These are phyloP conservation scores for Epicoccum sorghinum DNA, from an alignment of 2,329 filamentous ascomycete genomes.

Conservation along the genomic window DNA sequence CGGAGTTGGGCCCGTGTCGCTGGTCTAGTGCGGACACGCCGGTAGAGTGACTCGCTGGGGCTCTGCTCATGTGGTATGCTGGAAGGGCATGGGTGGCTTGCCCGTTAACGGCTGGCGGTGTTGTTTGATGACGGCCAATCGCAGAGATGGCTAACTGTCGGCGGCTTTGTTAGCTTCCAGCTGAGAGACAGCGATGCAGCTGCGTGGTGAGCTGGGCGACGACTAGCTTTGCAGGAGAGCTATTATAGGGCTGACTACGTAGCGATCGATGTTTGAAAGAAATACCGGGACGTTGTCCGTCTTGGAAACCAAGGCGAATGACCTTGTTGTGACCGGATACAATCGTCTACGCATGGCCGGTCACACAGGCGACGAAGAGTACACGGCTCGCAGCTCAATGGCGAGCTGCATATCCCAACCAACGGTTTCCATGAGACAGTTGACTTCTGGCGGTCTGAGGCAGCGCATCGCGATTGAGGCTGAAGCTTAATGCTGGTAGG, in stretches of 20 bases:
- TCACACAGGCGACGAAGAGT: constrained; percentile 2
- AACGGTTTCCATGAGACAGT: no score
- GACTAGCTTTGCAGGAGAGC: background rate
- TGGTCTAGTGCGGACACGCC: constrained; percentile 6
- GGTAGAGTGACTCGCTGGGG: background rate
- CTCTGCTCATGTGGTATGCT: background rate
- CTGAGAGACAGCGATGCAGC: background rate
- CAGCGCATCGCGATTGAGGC: background rate
- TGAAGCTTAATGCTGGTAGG: background rate
- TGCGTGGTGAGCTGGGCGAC: background rate
- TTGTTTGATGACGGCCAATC: background rate
- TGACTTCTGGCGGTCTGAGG: background rate
- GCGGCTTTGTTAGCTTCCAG: constrained; percentile 4
- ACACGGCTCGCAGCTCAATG: background rate
- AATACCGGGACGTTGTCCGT: background rate
- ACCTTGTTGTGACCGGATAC: background rate
- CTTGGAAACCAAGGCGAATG: background rate
- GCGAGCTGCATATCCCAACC: background rate
- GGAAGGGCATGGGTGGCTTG: constrained; percentile 3
- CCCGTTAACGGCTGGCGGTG: constrained; percentile 2
- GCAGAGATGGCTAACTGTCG: background rate
- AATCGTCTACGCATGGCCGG: background rate
- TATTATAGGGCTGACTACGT: background rate
- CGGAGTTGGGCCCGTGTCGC: constrained; percentile 7
- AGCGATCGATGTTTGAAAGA: background rate